A percentile compares a stretch with the other conserved stretches of the same genome.
These are phyloP conservation scores for Whalleya microplaca DNA, from an alignment of 2,329 filamentous ascomycete species.

Conservation along the genomic window DNA sequence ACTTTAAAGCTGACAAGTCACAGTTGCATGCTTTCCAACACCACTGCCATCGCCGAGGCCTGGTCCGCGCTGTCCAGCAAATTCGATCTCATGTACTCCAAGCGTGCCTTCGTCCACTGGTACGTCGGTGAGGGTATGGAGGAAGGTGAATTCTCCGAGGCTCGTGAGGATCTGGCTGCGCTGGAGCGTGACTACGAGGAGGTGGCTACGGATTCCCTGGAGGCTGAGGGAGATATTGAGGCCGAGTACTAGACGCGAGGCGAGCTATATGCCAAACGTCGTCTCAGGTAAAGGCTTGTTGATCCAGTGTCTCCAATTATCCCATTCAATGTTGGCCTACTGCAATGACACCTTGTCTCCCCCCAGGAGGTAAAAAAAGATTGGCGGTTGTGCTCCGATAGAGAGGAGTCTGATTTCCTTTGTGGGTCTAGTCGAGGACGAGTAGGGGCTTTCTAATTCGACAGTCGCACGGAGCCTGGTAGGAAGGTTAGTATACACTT, in stretches of 20 bases:
- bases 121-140: slow-evolving; percentile 99
- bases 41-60: slow-evolving; percentile 96
- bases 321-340: slow-evolving; percentile 20
- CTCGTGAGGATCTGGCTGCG: slow-evolving; percentile 96
- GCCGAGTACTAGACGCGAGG: slow-evolving; percentile 78
- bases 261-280: slow-evolving; percentile 19
- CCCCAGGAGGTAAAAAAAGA: slow-evolving; percentile 16
- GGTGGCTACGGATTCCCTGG: slow-evolving; percentile 91
- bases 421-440: slow-evolving; percentile 27
- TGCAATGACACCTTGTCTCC: slow-evolving; percentile 24
- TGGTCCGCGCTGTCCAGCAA: slow-evolving; percentile 97
- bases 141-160: slow-evolving; percentile 99
- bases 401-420: slow-evolving; percentile 24
- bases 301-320: slow-evolving; percentile 23
- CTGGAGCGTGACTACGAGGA: slow-evolving; percentile 99
- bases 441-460: slow-evolving; percentile 31
- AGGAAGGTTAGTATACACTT: slow-evolving; percentile 39
- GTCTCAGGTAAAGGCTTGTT: slow-evolving; percentile 18
- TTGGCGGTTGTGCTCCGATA: slow-evolving; percentile 21
- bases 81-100: slow-evolving; percentile 99
- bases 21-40: slow-evolving; percentile 98
- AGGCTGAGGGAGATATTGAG: slow-evolving; percentile 81
- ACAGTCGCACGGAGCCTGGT: slow-evolving; percentile 29
- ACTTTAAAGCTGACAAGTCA: slow-evolving; percentile 17
- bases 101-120: slow-evolving; percentile 99